Evolutionary conservation across 2,329 filamentous ascomycete species (phyloP).

Genomic region (Xylaria multiplex): DNA sequence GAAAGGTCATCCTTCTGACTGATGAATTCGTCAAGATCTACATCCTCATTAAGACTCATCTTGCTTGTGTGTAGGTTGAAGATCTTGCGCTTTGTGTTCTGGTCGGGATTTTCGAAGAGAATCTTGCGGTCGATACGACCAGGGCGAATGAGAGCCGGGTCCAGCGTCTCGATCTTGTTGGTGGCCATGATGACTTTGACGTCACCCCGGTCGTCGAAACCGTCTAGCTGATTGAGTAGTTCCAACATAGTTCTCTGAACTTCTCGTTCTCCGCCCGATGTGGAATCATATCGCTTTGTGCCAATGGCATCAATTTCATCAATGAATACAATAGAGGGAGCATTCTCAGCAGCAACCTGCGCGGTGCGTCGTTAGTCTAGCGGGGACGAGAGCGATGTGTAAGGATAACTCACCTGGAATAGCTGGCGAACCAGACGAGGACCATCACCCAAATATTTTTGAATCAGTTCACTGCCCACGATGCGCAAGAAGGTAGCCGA

Average conservation of each 20-base stretch:
- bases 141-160: slow-evolving; percentile 94
- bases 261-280: slow-evolving; percentile 94
- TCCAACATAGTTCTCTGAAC: slow-evolving; percentile 99
- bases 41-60: slow-evolving; percentile 95
- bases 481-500: slow-evolving; percentile 98
- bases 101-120: slow-evolving; percentile 72
- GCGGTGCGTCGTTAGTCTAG: slow-evolving; percentile 43
- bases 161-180: slow-evolving; percentile 98
- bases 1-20: slow-evolving; percentile 97
- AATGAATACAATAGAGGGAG: slow-evolving; percentile 97
- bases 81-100: slow-evolving; percentile 97
- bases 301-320: slow-evolving; percentile 99
- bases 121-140: slow-evolving; percentile 99
- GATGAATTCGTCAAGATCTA: slow-evolving; percentile 99
- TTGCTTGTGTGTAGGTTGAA: slow-evolving; percentile 98
- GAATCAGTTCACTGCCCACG: slow-evolving; percentile 95
- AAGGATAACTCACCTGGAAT: slow-evolving; percentile 71
- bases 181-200: slow-evolving; percentile 99
- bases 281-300: slow-evolving; percentile 98
- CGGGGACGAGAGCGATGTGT: background rate
- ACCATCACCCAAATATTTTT: slow-evolving; percentile 98
- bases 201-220: slow-evolving; percentile 97
- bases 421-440: slow-evolving; percentile 94
- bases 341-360: slow-evolving; percentile 91
- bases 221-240: slow-evolving; percentile 96